Base-by-base conservation (phyloP, 306 rosid genomes). In the Vicia villosa region DNA sequence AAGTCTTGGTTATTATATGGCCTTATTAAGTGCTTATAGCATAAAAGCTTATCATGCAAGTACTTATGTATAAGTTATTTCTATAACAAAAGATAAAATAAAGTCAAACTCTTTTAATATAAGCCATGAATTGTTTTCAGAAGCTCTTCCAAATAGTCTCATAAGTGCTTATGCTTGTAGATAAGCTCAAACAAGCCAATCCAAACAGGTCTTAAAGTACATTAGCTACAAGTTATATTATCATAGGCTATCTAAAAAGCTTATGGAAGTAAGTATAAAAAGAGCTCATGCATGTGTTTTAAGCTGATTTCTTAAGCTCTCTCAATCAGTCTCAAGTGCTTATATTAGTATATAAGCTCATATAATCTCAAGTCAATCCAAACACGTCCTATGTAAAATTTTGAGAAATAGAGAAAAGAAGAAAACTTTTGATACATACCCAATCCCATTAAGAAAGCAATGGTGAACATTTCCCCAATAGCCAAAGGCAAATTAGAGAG, bases 401-500 rank as follows among this genome's bases (percentile, higher is more conserved):
- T 26, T 20, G 13, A 26, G 60, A 61, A 28, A 26, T 34, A 54
- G 10, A 21, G 28, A 63, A 66, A 37, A 71, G 62, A 62, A 43
- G n/a, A 64, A 21, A 56, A 60, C 2, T 64, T 22, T 2, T 62
- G 6, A 65, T 80, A 50, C 76, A 66, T 79, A 94, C 97, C 96
- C 32, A 88, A 71, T 38, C 91, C 97, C 97, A 94, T 90, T 37
- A 94, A 74, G 71, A 77, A 86, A 63, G 98, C 95, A 77, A 88
- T 82, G 13, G 78, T 58, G 57, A 85, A 94, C 96, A 94, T 94
- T 82, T 94, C 97, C 43, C 94, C 98, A 80, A 94, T 85, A 81
- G 98, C 99, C 84, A 94, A 80, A 38, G 96, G 92, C 75, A 94
- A 85, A 84, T 87, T 85, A 78, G 99, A 84, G 80, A 94, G 77